Evolutionary conservation across 495 filamentous ascomycete genomes (phyloP), one percentile per base, ranked within the genome.

Genomic region (Pseudomonodictys pantanalensis): DNA sequence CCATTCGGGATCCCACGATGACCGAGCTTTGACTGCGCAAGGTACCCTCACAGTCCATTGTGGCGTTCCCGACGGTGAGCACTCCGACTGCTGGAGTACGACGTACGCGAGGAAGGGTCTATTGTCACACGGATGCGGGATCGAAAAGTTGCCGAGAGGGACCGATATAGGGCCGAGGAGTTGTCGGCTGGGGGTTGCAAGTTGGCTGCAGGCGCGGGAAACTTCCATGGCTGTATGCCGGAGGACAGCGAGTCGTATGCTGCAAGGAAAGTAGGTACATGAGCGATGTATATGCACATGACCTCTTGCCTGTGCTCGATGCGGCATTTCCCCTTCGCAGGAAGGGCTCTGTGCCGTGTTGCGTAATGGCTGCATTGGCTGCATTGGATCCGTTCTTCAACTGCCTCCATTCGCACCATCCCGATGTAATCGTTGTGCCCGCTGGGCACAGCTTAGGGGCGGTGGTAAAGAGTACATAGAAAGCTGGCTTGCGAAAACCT

Each of bases 161-260:
- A 58, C 56, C 45, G 56, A 58, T 41, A 29, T 58, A 51, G 45
- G 18, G 56, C 56, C 56, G 56, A 58, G 15, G 17, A 39, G 2
- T 5, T 29, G 15, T 51, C 56, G 56, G 56, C 6, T n/a, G n/a
- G n/a, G 52, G 48, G 43, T 12, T 11, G 29, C 9, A 5, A n/a
- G 17, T 22, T 24, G 28, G 12, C 17, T 48, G 30, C 43, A 32
- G 22, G 43, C 18, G 56, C 56, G 33, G 56, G 50, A 17, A 2
- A 3, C 45, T 20, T 50, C 22, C 22, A 32, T 18, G 32, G 22
- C 18, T 12, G 8, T 26, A 15, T 25, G 29, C 20, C 44, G 20
- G 32, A 2, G 32, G 24, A 52, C 15, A 10, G 29, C 28, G 17
- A 3, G 38, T n/a, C 5, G 15, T n/a, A 18, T 5, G 20, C 38